Percentiles rank a stretch among this genome's conserved stretches.
phyloP scores from a whole-genome alignment of 2,329 filamentous ascomycete species.

The Cladophialophora carrionii region DNA sequence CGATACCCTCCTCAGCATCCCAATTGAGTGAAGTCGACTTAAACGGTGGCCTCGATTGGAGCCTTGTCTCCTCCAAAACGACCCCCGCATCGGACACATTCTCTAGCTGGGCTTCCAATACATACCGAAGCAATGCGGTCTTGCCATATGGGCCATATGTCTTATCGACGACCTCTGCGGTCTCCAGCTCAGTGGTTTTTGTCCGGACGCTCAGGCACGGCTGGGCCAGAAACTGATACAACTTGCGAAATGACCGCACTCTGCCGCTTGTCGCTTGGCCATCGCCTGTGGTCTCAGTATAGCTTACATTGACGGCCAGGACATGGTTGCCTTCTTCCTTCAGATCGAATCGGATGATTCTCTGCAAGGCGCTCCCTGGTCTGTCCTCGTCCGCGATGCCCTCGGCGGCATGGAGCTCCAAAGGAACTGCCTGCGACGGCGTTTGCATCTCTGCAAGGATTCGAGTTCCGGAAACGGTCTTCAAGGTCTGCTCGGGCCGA shows the following conservation, averaged over 20 bases:
- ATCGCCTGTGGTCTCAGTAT: constrained; percentile 73
- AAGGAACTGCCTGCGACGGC: constrained; percentile 70
- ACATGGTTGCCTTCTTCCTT: constrained; percentile 95
- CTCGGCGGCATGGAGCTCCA: constrained; percentile 55
- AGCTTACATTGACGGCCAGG: constrained; percentile 88
- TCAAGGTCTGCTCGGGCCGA: constrained; percentile 44
- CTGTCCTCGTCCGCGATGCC: constrained; percentile 22
- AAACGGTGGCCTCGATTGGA: constrained; percentile 44
- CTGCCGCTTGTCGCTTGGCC: constrained; percentile 59
- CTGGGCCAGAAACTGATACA: constrained; percentile 96
- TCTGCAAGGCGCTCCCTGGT: constrained; percentile 72
- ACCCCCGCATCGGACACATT: constrained; percentile 86
- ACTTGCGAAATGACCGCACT: constrained; percentile 84
- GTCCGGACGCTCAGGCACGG: constrained; percentile 86
- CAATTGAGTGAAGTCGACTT: constrained; percentile 59
- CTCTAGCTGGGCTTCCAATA: constrained; percentile 91
- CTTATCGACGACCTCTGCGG: constrained; percentile 52
- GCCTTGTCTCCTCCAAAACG: constrained; percentile 63
- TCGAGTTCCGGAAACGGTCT: constrained; percentile 71
- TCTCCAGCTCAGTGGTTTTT: constrained; percentile 71
- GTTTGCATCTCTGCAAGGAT: constrained; percentile 96
- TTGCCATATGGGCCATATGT: constrained; percentile 50
- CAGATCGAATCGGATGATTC: constrained; percentile 80
- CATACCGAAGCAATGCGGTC: constrained; percentile 59
- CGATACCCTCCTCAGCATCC: constrained; percentile 54